A percentile compares a stretch with the other conserved stretches of the same genome.
These are phyloP conservation scores for Phialemoniopsis sp. DNA, from an alignment of 2,329 filamentous ascomycete genomes.

Conservation along the genomic window DNA sequence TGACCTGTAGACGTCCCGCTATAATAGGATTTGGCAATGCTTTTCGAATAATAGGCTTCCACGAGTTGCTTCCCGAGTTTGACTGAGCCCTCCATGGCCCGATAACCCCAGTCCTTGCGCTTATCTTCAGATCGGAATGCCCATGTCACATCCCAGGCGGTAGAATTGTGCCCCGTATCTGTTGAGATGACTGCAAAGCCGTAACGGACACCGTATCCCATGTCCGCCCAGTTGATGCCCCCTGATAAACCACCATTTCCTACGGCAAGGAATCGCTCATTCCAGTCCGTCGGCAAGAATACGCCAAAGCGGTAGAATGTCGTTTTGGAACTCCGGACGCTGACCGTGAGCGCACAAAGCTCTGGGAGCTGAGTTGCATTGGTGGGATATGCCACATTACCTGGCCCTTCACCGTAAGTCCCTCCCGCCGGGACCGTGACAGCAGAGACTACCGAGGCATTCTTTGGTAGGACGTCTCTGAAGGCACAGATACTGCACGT, in stretches of 20 bases:
- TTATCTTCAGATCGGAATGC: slow-evolving; percentile 28
- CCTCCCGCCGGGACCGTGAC: slow-evolving; percentile 20
- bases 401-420: slow-evolving; percentile 28
- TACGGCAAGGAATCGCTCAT: slow-evolving; percentile 25
- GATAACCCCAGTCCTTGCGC: slow-evolving; percentile 32
- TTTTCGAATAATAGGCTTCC: slow-evolving; percentile 39
- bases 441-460: slow-evolving; percentile 20
- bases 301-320: slow-evolving; percentile 30
- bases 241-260: slow-evolving; percentile 33
- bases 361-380: slow-evolving; percentile 30
- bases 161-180: slow-evolving; percentile 36
- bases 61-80: slow-evolving; percentile 43
- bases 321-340: slow-evolving; percentile 21
- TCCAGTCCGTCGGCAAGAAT: slow-evolving; percentile 31
- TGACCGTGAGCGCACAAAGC: slow-evolving; percentile 30
- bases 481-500: slow-evolving; percentile 8
- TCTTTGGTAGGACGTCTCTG: slow-evolving; percentile 14
- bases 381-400: slow-evolving; percentile 25
- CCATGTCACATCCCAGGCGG: slow-evolving; percentile 26
- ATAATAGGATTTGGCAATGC: slow-evolving; percentile 47
- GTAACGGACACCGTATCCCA: slow-evolving; percentile 21
- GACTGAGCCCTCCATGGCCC: slow-evolving; percentile 44
- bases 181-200: slow-evolving; percentile 38
- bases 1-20: slow-evolving; percentile 27
- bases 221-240: slow-evolving; percentile 23